Conservation (phyloP, 441 rosid species). For the Euphorbia celastroides region DNA sequence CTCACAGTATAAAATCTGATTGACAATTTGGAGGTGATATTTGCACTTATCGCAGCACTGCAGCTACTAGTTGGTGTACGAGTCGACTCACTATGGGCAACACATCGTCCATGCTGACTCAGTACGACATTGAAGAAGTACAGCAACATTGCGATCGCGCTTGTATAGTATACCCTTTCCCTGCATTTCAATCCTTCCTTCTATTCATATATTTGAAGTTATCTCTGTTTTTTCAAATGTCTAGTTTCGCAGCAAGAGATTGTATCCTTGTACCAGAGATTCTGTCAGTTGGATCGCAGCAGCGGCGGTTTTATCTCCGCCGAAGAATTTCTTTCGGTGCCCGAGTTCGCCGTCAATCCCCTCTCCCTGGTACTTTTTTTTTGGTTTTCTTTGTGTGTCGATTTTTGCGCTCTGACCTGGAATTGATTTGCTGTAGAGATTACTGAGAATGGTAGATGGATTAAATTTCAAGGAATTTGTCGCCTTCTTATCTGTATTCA, state of each 20-base stretch:
- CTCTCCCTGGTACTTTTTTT: slow-evolving; percentile 62
- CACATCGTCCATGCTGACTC: slow-evolving; percentile 90
- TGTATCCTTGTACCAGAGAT: slow-evolving; percentile 79
- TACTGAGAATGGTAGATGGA: slow-evolving; percentile 95
- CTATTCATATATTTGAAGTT: background rate
- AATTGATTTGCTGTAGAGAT: slow-evolving; percentile 37
- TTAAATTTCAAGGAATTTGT: slow-evolving; percentile 95
- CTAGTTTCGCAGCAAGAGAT: slow-evolving; percentile 94
- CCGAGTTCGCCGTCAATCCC: slow-evolving; percentile 97
- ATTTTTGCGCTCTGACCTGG: background rate
- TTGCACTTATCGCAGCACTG: too few relatives aligned
- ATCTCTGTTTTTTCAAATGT: background rate
- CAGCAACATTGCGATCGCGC: slow-evolving; percentile 65
- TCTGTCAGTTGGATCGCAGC: slow-evolving; percentile 91
- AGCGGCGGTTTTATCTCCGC: slow-evolving; percentile 82
- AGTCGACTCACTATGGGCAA: slow-evolving; percentile 47
- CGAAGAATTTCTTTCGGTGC: slow-evolving; percentile 90
- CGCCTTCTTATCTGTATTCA: slow-evolving; percentile 93
- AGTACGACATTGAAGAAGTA: slow-evolving; percentile 97
- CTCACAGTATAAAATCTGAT: too few relatives aligned
- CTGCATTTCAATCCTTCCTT: background rate
- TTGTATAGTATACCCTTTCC: slow-evolving; percentile 40
- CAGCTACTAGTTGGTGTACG: too few relatives aligned
- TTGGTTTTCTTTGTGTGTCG: background rate
- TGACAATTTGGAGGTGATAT: too few relatives aligned